Evolutionary conservation across 495 filamentous ascomycete genomes (phyloP).

Genomic region (Massariosphaeria phaeospora): DNA sequence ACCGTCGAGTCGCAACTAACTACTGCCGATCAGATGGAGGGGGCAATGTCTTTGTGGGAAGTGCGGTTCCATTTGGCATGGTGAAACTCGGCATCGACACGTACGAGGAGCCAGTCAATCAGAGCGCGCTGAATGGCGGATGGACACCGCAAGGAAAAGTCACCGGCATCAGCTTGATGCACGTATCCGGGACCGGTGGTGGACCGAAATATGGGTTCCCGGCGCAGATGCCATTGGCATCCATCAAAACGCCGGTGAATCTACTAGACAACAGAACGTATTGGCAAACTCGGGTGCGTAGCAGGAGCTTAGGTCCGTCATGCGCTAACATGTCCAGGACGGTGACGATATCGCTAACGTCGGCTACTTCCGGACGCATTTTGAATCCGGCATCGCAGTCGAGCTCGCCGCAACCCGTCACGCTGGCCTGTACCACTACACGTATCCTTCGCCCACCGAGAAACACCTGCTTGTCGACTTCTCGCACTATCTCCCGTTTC

Average conservation of each 20-base stretch:
- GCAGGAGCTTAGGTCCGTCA: slow-evolving; percentile 18
- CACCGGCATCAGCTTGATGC: slow-evolving; percentile 36
- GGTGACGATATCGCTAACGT: slow-evolving; percentile 36
- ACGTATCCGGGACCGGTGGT: slow-evolving; percentile 40
- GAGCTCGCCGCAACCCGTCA: slow-evolving; percentile 34
- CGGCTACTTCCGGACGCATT: slow-evolving; percentile 35
- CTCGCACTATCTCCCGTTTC: slow-evolving; percentile 42
- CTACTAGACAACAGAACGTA: slow-evolving; percentile 40
- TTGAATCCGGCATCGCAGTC: slow-evolving; percentile 34
- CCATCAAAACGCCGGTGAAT: slow-evolving; percentile 27
- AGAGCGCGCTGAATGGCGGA: slow-evolving; percentile 38
- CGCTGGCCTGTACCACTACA: slow-evolving; percentile 35
- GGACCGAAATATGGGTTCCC: slow-evolving; percentile 40
- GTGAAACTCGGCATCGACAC: slow-evolving; percentile 40
- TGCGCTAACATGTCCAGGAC: slow-evolving; percentile 44
- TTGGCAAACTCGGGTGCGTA: slow-evolving; percentile 31
- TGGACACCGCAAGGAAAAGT: slow-evolving; percentile 38
- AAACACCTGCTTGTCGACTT: slow-evolving; percentile 37
- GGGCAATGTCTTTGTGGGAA: slow-evolving; percentile 41
- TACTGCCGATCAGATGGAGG: slow-evolving; percentile 30
- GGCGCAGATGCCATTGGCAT: slow-evolving; percentile 38
- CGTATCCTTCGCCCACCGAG: slow-evolving; percentile 27
- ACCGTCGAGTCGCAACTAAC: neutral
- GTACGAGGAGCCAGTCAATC: slow-evolving; percentile 34
- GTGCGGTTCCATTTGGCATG: slow-evolving; percentile 37